phyloP scores from a whole-genome alignment of 1,139 yeast species.

The Lodderomyces jiufengensis region DNA sequence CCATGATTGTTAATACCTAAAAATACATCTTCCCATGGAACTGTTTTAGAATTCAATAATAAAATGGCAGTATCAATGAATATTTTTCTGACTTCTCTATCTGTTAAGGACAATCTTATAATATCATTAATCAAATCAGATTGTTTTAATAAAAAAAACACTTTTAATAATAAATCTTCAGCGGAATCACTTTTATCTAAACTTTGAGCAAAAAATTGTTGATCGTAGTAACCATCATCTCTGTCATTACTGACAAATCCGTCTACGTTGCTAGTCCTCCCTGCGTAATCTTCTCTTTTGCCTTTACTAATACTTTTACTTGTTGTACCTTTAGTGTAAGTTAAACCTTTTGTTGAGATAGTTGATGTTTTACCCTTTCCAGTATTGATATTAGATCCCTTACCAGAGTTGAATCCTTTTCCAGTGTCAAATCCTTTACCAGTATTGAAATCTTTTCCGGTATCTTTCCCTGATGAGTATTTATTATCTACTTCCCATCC shows the following conservation, averaged over 20 bases:
- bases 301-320: background rate
- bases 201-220: conserved; percentile 5
- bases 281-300: conserved; percentile 4
- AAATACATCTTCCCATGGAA: conserved; percentile 33
- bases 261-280: background rate
- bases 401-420: background rate
- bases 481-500: too few relatives aligned
- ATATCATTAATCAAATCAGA: conserved; percentile 30
- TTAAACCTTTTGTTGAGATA: background rate
- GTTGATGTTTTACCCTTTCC: background rate
- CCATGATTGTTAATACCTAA: conserved; percentile 26
- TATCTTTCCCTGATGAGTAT: conserved; percentile 1
- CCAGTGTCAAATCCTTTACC: background rate
- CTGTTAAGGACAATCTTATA: conserved; percentile 27
- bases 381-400: background rate
- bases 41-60: conserved; percentile 27
- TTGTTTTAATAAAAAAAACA: conserved; percentile 26
- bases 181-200: conserved; percentile 14
- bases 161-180: conserved; percentile 21
- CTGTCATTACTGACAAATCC: background rate
- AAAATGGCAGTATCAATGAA: conserved; percentile 24
- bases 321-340: too few relatives aligned
- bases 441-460: background rate
- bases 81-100: conserved; percentile 25
- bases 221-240: conserved; percentile 1